phyloP scores from a whole-genome alignment of 306 rosid species.

The Biancaea sappan region DNA sequence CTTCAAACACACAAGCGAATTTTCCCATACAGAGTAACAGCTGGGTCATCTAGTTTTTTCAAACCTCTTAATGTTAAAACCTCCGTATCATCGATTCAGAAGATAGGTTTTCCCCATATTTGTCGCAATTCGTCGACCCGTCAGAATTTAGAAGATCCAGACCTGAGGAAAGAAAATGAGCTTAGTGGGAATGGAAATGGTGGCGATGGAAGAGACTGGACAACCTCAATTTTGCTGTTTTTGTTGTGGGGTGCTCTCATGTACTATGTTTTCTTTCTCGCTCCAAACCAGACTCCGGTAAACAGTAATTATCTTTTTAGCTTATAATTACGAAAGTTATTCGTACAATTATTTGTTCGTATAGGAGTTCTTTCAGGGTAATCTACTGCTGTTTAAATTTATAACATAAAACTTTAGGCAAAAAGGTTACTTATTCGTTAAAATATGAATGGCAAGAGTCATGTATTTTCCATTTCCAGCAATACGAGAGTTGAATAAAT shows the following conservation, averaged over 20 bases:
- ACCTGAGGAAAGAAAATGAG: constrained; percentile 37
- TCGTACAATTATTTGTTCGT: background rate
- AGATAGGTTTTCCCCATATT: constrained; percentile 38
- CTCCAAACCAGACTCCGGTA: constrained; percentile 97
- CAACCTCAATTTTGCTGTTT: constrained; percentile 74
- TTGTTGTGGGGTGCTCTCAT: constrained; percentile 75
- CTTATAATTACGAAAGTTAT: background rate
- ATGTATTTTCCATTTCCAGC: too few species aligned
- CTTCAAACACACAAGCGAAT: constrained; percentile 39
- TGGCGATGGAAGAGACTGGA: constrained; percentile 68
- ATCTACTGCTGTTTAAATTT: too few species aligned
- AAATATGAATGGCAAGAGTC: too few species aligned
- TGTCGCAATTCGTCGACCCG: constrained; percentile 41
- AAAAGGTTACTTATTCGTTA: too few species aligned
- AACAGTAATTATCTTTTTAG: background rate
- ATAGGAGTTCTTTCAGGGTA: too few species aligned
- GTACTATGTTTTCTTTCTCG: constrained; percentile 68
- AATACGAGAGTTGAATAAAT: too few species aligned
- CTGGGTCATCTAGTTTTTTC: constrained; percentile 4
- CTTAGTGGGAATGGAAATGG: constrained; percentile 43
- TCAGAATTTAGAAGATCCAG: constrained; percentile 45
- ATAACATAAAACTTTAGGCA: too few species aligned
- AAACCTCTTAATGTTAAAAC: constrained; percentile 23
- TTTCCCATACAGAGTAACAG: background rate
- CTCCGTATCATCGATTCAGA: constrained; percentile 23